These are phyloP conservation scores for Rhodotorula sp. DNA, from an alignment of 1,284 basidiomycete species.

Conservation along the genomic window DNA sequence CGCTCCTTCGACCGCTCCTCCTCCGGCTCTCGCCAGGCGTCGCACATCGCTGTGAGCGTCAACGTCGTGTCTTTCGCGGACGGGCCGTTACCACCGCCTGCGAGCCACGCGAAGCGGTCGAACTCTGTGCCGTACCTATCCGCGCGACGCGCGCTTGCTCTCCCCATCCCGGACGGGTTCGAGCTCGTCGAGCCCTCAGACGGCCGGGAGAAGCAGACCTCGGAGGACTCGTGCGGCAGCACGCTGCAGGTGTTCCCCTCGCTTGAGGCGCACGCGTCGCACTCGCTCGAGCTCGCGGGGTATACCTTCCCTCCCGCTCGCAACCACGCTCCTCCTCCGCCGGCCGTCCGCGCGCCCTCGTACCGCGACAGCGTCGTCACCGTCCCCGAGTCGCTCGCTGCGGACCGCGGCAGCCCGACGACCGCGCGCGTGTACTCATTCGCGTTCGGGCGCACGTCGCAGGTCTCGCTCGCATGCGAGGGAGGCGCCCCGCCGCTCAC, in stretches of 20 bases:
- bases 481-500: too few relatives aligned
- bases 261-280: background rate
- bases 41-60: background rate
- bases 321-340: too few relatives aligned
- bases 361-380: background rate
- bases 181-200: background rate
- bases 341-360: background rate
- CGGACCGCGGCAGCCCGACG: background rate
- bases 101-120: background rate
- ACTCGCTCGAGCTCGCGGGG: background rate
- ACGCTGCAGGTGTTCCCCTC: background rate
- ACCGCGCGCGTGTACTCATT: background rate
- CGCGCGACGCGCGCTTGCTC: background rate
- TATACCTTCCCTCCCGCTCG: background rate
- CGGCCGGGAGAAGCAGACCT: background rate
- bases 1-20: conserved; percentile 12
- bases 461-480: too few relatives aligned
- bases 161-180: background rate
- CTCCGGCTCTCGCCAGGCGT: background rate
- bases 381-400: background rate
- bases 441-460: background rate
- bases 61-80: background rate
- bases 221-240: background rate
- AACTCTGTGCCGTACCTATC: background rate
- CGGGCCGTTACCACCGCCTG: background rate